phyloP scores from a whole-genome alignment of 306 rosid species.

The Sicyos edulis region DNA sequence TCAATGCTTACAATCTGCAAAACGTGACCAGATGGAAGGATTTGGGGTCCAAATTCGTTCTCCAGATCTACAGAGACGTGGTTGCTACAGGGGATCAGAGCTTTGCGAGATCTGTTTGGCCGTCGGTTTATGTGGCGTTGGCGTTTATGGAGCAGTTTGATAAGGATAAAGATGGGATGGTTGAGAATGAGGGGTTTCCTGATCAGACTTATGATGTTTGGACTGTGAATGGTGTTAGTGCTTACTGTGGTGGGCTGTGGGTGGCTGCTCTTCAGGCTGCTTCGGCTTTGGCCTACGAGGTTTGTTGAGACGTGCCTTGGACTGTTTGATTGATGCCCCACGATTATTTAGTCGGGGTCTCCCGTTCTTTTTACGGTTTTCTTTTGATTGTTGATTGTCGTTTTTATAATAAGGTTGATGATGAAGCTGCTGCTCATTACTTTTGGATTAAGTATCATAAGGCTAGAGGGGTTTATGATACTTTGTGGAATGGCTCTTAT shows the following conservation, averaged over 20 bases:
- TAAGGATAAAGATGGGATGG: conserved; percentile 85
- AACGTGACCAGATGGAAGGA: conserved; percentile 92
- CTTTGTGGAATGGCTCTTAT: conserved; percentile 96
- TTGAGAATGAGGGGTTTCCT: conserved; percentile 92
- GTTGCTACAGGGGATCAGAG: conserved; percentile 80
- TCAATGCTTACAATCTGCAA: conserved; percentile 69
- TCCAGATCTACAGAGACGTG: conserved; percentile 87
- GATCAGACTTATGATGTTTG: conserved; percentile 95
- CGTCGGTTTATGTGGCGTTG: conserved; percentile 83
- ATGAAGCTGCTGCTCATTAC: conserved; percentile 63
- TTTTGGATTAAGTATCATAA: conserved; percentile 71
- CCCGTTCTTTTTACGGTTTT: too few relatives aligned
- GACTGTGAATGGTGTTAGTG: conserved; percentile 93
- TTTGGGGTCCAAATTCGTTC: conserved; percentile 89
- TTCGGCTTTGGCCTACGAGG: conserved; percentile 70
- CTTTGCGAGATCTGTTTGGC: conserved; percentile 91
- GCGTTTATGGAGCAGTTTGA: conserved; percentile 97
- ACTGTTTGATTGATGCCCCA: too few relatives aligned
- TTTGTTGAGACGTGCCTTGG: background rate
- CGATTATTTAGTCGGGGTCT: too few relatives aligned
- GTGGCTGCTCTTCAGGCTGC: conserved; percentile 93
- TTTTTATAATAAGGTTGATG: conserved; percentile 29
- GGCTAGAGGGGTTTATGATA: conserved; percentile 65
- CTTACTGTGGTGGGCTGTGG: conserved; percentile 94
- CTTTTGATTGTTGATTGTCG: too few relatives aligned